Evolutionary conservation across 2,329 filamentous ascomycete species (phyloP), one percentile per base, ranked within the genome.

Genomic region (Xylaria polymorpha): DNA sequence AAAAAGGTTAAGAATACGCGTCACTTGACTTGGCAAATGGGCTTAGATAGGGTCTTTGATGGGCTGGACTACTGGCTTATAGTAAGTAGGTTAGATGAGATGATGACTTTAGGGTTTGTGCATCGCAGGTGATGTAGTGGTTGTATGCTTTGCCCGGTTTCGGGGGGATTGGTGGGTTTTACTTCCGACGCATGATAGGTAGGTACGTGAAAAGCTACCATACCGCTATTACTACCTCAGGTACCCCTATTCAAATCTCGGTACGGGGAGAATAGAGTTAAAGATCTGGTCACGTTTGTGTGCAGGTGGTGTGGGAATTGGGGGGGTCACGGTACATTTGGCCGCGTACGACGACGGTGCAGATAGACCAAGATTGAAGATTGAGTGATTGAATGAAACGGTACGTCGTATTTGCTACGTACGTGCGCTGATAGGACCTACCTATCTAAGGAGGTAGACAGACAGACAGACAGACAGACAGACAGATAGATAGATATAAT

Each of bases 21-120:
- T 68, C 66, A 60, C 46, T 48, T n/a, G n/a, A 56, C 66, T 68
- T 68, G 66, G 66, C 66, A 48, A 50, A 46, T 18, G 56, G 37
- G 44, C 35, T 25, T 56, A 39, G 53, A 22, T 56, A 20, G 37
- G 46, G 4, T 4, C 25, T 29, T 29, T 3, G 25, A 29, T 29
- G 25, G 25, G 25, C 25, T 29, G 25, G 25, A 29, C 4, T 29
- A 29, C 25, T 29, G 2, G 25, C 25, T 29, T 29, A 29, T 29
- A 29, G 25, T 29, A 29, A 2, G 4, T 44, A n/a, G 18, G 7
- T 18, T 4, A n/a, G 41, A 29, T 29, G 25, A 29, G 25, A 29
- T 29, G 25, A 29, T 29, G 25, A 4, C 25, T 29, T 29, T 29
- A 4, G 25, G 25, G 25, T 29, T 29, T 29, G 25, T 29, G 25